Conservation (phyloP, 208 protist species). For the Acanthamoeba castellanii region DNA sequence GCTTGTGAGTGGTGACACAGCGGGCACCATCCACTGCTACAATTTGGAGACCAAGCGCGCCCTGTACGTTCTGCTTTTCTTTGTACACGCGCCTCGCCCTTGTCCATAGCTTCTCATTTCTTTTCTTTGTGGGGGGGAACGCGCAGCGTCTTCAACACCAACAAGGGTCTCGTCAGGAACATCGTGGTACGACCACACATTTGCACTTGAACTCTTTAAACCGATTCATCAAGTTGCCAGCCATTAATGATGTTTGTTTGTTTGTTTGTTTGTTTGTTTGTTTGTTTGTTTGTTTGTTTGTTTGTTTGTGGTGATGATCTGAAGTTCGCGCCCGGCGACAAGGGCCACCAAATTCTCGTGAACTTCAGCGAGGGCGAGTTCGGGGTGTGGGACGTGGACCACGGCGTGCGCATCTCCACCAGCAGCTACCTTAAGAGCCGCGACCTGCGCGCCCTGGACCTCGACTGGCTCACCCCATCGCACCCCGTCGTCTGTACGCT, state of each 20-base stretch:
- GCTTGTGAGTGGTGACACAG: conserved; percentile 31
- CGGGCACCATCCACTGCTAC: conserved; percentile 42
- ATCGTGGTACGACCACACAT: background rate
- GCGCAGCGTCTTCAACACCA: conserved; percentile 23
- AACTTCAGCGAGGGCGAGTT: conserved; percentile 69
- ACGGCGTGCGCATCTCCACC: conserved; percentile 52
- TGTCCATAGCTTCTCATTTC: background rate
- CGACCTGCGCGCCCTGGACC: conserved; percentile 43
- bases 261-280: background rate
- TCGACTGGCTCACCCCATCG: conserved; percentile 56
- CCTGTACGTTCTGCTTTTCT: background rate
- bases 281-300: background rate
- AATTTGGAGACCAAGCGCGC: conserved; percentile 45
- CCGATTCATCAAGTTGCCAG: background rate
- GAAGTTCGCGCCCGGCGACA: conserved; percentile 1
- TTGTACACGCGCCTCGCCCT: too few species aligned
- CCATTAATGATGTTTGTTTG: background rate
- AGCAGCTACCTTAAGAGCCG: conserved; percentile 68
- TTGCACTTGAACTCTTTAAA: background rate
- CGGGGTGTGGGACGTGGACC: conserved; percentile 67
- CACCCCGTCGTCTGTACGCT: conserved; percentile 50
- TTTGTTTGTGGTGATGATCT: background rate
- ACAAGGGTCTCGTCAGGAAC: conserved; percentile 37
- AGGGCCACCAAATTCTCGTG: conserved; percentile 60
- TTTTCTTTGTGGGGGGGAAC: background rate